A percentile compares a stretch with the other conserved stretches of the same genome.
phyloP scores from a whole-genome alignment of 2,329 filamentous ascomycete species.

The Aspergillus calidoustus region DNA sequence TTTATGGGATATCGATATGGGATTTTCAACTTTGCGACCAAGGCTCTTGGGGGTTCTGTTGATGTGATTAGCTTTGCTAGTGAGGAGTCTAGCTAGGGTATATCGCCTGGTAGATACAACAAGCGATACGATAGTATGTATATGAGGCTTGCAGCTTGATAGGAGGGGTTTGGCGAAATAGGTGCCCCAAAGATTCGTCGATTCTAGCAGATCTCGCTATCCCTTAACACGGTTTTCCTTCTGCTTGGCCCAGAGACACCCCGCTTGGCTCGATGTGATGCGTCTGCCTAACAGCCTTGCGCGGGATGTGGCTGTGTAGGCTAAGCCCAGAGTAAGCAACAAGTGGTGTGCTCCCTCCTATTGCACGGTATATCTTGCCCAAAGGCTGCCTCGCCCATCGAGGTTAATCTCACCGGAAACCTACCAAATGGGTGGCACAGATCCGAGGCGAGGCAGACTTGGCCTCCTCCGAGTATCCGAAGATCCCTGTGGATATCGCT shows the following conservation, averaged over 20 bases:
- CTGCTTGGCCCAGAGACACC: too few species aligned
- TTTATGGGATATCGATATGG: slow-evolving; percentile 57
- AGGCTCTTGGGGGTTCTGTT: slow-evolving; percentile 43
- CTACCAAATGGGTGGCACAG: not conserved
- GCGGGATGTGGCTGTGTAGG: not conserved
- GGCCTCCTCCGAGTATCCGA: not conserved
- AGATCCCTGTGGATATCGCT: not conserved
- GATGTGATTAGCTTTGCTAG: too few species aligned
- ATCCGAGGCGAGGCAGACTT: not conserved
- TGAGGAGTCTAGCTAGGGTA: too few species aligned
- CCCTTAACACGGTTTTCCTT: too few species aligned
- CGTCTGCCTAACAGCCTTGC: too few species aligned
- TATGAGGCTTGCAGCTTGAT: too few species aligned
- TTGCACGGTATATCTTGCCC: not conserved
- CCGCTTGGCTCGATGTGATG: too few species aligned
- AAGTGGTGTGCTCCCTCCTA: not conserved
- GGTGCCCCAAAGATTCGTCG: too few species aligned
- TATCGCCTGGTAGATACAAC: too few species aligned
- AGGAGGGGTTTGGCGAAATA: too few species aligned
- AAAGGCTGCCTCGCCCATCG: not conserved
- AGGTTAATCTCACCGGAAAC: not conserved
- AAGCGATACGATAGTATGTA: too few species aligned
- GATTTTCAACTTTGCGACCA: slow-evolving; percentile 57
- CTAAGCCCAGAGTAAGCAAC: not conserved
- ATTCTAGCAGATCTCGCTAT: too few species aligned